Evolutionary conservation across 352 stramenopile genomes (phyloP).

Genomic region (Stephanocyclus meneghinianus): DNA sequence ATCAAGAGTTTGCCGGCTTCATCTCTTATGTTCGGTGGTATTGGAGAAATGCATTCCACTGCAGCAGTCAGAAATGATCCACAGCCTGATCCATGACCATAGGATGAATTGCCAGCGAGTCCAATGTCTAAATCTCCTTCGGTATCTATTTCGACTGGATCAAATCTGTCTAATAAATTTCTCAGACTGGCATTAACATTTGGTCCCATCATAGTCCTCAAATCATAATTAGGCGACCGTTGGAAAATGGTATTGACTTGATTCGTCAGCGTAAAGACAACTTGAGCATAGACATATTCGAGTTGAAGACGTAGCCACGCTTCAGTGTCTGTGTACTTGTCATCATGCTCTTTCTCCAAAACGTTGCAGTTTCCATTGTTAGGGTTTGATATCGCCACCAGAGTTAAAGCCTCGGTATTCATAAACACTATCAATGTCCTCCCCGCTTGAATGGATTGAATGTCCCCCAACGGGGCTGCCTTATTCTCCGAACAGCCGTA

Average conservation of each 20-base stretch:
- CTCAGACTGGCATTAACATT: constrained; percentile 48
- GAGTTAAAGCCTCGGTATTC: constrained; percentile 61
- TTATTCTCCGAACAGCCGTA: constrained; percentile 1
- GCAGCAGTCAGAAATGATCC: constrained; percentile 59
- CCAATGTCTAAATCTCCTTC: constrained; percentile 1
- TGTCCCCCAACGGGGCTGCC: constrained; percentile 52
- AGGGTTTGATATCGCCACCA: constrained; percentile 53
- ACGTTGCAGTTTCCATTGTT: not conserved
- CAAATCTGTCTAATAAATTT: constrained; percentile 48
- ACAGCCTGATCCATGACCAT: constrained; percentile 20
- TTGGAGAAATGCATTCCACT: constrained; percentile 63
- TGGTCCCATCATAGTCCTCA: constrained; percentile 57
- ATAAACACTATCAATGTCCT: constrained; percentile 62
- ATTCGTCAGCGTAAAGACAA: constrained; percentile 72
- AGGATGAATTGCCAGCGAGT: not conserved
- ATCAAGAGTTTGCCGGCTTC: constrained; percentile 52
- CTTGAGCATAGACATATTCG: constrained; percentile 68
- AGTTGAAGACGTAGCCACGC: constrained; percentile 61
- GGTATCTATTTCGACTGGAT: constrained; percentile 33
- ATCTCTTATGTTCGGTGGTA: constrained; percentile 58
- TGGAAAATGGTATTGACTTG: constrained; percentile 66
- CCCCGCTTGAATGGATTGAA: constrained; percentile 59
- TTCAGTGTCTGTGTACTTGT: constrained; percentile 30
- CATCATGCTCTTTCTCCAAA: not conserved
- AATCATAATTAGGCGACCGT: constrained; percentile 66